Evolutionary conservation across 2,329 filamentous ascomycete genomes (phyloP).

Genomic region (Diaporthe sp.): DNA sequence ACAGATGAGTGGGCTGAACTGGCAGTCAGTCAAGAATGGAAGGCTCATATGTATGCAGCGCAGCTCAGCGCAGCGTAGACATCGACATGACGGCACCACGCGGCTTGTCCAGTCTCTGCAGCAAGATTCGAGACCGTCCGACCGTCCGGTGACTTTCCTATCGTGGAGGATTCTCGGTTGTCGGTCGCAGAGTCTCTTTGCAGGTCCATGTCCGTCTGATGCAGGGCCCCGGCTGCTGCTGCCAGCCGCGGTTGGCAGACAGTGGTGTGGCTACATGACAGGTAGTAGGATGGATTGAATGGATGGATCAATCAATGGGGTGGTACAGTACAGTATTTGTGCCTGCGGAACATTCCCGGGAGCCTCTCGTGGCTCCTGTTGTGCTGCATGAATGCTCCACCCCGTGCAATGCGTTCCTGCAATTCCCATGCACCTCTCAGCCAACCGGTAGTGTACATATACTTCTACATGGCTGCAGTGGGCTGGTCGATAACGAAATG

Average conservation of each 20-base stretch:
- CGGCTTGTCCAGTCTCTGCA: not conserved
- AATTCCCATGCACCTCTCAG: not conserved
- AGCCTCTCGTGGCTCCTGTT: slow-evolving; percentile 16
- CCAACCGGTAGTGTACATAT: too few species aligned
- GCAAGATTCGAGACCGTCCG: not conserved
- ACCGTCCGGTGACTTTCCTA: slow-evolving; percentile 2
- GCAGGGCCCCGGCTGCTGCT: not conserved
- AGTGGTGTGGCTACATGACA: too few species aligned
- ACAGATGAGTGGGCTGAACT: not conserved
- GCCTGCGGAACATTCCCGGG: slow-evolving; percentile 23
- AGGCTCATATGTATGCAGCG: not conserved
- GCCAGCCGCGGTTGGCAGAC: not conserved
- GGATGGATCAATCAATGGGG: too few species aligned
- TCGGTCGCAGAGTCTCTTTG: slow-evolving; percentile 4
- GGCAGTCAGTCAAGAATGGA: not conserved
- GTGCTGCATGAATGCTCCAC: slow-evolving; percentile 27
- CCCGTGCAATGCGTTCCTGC: slow-evolving; percentile 1
- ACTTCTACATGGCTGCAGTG: not conserved
- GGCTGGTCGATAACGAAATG: not conserved
- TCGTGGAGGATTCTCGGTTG: slow-evolving; percentile 22
- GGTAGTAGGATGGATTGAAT: not conserved
- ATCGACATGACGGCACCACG: too few species aligned
- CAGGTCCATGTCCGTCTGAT: not conserved
- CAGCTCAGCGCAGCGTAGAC: not conserved
- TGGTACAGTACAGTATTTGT: not conserved